Evolutionary conservation across 257 asterid genomes (phyloP), one percentile per base, ranked within the genome.

Genomic region (Misopates orontium): DNA sequence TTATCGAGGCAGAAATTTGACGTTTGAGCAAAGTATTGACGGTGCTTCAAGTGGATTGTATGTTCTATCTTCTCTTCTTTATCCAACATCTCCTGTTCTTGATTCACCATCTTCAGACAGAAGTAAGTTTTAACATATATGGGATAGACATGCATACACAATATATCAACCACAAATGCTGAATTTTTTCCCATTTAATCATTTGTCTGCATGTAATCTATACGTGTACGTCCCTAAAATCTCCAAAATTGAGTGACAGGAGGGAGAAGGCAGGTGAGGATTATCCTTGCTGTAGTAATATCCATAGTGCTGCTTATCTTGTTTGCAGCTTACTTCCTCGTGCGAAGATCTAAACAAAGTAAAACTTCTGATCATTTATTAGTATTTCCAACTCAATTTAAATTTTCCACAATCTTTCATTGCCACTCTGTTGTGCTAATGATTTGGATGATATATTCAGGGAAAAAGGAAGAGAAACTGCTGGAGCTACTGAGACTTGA

Each of bases 1-100:
- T 44, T 76, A 80, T 82, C 76, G 36, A 48, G 80, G 87, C 15
- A 21, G 53, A 16, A 44, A 77, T 48, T 49, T 73, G 72, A 58
- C 31, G 54, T 79, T 72, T 51, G 65, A 1, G 5, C 75, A 61
- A 62, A 60, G 63, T 69, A 41, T 39, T 18, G 68, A 24, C 21
- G 69, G 62, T 10, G 0, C 0, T 8, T 0, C 0, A 16, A 24
- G 0, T 9, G 1, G 0, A 10, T 36, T 1, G n/a, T 55, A 77
- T 58, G 49, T 77, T 50, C 76, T 69, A 20, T n/a, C n/a, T n/a
- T n/a, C n/a, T n/a, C n/a, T n/a, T n/a, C 76, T 77, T 17, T 17
- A 3, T 12, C 36, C 1, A 6, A 1, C 0, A 10, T 31, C 1
- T 16, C 49, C 74, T 57, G 48, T 77, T 49, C 75, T 68, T 23